These are phyloP conservation scores for Grosmannia huntii DNA, from an alignment of 2,329 filamentous ascomycete species.

Conservation along the genomic window DNA sequence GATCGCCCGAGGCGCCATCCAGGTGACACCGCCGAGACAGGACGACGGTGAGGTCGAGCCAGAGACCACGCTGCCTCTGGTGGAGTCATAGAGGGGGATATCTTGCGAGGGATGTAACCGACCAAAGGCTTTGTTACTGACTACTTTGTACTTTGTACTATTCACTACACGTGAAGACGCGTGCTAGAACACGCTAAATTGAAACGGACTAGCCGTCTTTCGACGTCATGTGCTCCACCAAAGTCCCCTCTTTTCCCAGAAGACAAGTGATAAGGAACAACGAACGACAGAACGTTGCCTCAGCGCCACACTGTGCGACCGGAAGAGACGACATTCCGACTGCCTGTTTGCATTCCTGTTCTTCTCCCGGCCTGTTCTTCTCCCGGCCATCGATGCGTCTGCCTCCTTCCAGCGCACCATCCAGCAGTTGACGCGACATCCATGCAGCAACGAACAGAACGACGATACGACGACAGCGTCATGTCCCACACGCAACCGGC, in stretches of 20 bases:
- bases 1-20: constrained; percentile 24
- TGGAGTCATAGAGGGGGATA: too few species aligned
- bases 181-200: background rate
- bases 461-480: background rate
- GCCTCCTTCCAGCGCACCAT: background rate
- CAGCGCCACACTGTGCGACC: background rate
- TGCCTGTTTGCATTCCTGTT: background rate
- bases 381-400: background rate
- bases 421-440: background rate
- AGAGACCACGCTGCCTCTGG: too few species aligned
- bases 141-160: too few species aligned
- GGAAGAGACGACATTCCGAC: background rate
- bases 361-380: background rate
- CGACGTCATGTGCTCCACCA: background rate
- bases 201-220: background rate
- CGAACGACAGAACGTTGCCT: background rate
- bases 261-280: background rate
- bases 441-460: background rate
- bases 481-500: constrained; percentile 1
- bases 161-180: too few species aligned
- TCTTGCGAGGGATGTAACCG: too few species aligned
- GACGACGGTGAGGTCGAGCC: background rate
- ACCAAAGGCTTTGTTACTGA: too few species aligned
- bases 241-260: background rate
- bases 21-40: background rate